Conservation (phyloP, 495 filamentous ascomycete species). For the Viridothelium virens region DNA sequence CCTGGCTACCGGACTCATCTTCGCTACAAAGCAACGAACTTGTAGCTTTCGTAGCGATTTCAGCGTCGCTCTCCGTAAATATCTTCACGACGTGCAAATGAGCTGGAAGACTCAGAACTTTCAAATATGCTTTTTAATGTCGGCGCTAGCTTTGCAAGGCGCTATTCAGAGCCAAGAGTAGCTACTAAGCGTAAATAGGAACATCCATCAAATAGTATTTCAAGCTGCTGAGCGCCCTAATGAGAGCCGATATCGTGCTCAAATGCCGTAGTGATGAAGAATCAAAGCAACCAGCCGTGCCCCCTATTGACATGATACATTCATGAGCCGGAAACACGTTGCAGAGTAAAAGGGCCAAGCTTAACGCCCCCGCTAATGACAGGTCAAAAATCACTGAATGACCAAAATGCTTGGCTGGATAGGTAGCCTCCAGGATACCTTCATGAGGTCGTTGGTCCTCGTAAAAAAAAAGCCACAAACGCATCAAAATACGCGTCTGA, state of each 20-base stretch:
- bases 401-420: background rate
- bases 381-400: background rate
- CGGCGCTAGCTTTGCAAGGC: background rate
- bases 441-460: no score
- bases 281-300: background rate
- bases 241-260: background rate
- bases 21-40: no score
- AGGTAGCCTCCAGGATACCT: no score
- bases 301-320: conserved; percentile 8
- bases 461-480: background rate
- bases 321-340: conserved; percentile 4
- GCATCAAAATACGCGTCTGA: background rate
- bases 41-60: no score
- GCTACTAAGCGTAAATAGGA: background rate
- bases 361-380: conserved; percentile 9
- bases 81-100: no score
- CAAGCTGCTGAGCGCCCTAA: no score
- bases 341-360: background rate
- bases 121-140: no score
- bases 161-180: background rate
- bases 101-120: no score
- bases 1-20: no score
- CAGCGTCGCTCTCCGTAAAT: no score
- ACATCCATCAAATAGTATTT: no score
- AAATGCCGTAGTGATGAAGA: background rate